A percentile compares a stretch with the other conserved stretches of the same genome.
phyloP scores from a whole-genome alignment of 371 early-diverging fungal genomes.

The Syncephalastrum contaminatum region DNA sequence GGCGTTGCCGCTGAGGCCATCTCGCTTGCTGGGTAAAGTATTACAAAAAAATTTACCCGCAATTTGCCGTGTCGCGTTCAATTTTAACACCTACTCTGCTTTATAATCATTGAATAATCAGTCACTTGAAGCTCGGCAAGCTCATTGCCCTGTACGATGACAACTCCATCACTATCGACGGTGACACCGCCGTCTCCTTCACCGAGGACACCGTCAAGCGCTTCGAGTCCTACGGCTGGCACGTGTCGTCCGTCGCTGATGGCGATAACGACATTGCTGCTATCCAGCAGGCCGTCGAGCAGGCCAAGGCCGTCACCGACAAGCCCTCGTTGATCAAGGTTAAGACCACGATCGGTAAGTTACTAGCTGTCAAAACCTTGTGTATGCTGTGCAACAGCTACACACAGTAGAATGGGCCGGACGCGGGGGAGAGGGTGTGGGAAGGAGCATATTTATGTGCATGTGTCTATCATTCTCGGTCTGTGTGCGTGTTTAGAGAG shows the following conservation, averaged over 20 bases:
- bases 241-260: conserved; percentile 74
- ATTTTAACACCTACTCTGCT: not conserved
- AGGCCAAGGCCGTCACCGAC: conserved; percentile 80
- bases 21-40: conserved; percentile 89
- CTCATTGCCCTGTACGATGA: conserved; percentile 97
- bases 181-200: conserved; percentile 87
- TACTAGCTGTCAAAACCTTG: conserved; percentile 5
- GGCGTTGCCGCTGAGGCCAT: conserved; percentile 97
- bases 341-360: conserved; percentile 76
- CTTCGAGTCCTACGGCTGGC: conserved; percentile 96
- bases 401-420: no score
- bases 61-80: no score
- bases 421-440: no score
- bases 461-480: not conserved
- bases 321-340: conserved; percentile 91
- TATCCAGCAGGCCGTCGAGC: conserved; percentile 73
- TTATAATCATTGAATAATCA: conserved; percentile 14
- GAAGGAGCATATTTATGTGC: no score
- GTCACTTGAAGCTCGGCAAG: conserved; percentile 92
- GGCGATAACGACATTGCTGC: conserved; percentile 81
- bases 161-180: conserved; percentile 97
- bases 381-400: no score
- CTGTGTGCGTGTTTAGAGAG: not conserved
- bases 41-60: not conserved
- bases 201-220: conserved; percentile 94